Evolutionary conservation across 1,139 yeast species (phyloP), one percentile per base, ranked within the genome.

Genomic region (Yamadazyma buinensis): DNA sequence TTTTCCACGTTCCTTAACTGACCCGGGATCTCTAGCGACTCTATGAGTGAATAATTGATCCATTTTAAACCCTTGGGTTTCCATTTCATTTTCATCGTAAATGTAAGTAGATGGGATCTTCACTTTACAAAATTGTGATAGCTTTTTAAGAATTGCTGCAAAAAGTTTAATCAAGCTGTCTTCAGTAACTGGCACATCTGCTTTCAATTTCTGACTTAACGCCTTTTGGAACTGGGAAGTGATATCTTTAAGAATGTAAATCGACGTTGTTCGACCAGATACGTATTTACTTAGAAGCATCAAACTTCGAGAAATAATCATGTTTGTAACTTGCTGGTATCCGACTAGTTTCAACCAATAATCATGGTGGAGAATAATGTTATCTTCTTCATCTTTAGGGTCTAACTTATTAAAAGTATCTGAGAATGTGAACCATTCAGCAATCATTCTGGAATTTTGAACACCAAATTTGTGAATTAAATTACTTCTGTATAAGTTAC

Each of bases 141-240:
- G 32, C 2, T 55, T 32, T 17, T 52, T 49, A 14, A 57, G 23
- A 10, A 64, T 34, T 1, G 47, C 41, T 9, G 55, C 39, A 18
- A 57, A 51, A 15, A 61, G 42, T 19, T 41, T 45, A 2, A 57
- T 30, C 2, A 52, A 48, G 13, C 55, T 60, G 5, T 52, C 54
- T 26, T 28, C 28, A 36, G 19, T 19, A 26, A 43, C 8, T 30
- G 29, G 23, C 4, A 29, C n/a, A 8, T 28, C 20, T 2, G 25
- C 21, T 4, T 20, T 17, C 2, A 24, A 7, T 14, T 20, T 26
- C 13, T 7, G n/a, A 3, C 21, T 11, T 10, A 27, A n/a, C 3
- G 28, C 24, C 12, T 12, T 9, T 11, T 17, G 11, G 19, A 30
- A 30, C 11, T 15, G 12, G 3, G 25, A 14, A 2, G 17, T 14